Evolutionary conservation across 306 rosid species (phyloP).

Genomic region (Quercus cerris): DNA sequence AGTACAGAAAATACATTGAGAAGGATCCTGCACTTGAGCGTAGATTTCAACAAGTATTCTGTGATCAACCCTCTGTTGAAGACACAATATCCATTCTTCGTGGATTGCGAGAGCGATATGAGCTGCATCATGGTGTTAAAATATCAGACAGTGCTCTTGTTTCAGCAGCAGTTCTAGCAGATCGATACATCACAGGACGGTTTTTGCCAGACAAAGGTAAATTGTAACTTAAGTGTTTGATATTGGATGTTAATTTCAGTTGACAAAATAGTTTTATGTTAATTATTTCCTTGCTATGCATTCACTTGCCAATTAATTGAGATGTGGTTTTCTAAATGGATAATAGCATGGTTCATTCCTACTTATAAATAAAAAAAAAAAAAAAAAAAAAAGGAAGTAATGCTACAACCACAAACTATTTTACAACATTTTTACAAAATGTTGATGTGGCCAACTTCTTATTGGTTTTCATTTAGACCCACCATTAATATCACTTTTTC

Average conservation of each 20-base stretch:
- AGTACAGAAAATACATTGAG: constrained; percentile 89
- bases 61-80: constrained; percentile 90
- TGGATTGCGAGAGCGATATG: constrained; percentile 95
- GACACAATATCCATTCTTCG: constrained; percentile 95
- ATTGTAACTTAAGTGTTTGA: neutral
- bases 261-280: neutral
- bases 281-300: neutral
- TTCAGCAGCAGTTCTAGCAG: constrained; percentile 92
- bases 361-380: too few species aligned
- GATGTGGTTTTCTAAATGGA: neutral
- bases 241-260: neutral
- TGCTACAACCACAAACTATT: too few species aligned
- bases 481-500: too few species aligned
- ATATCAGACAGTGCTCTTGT: constrained; percentile 97
- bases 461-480: too few species aligned
- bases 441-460: too few species aligned
- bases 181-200: constrained; percentile 85
- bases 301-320: neutral
- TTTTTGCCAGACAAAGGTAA: constrained; percentile 94
- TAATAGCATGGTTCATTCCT: neutral
- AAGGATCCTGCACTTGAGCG: constrained; percentile 98
- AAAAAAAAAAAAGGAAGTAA: too few species aligned
- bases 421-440: too few species aligned
- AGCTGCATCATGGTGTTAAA: constrained; percentile 97
- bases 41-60: constrained; percentile 93